Evolutionary conservation across 371 early-diverging fungal genomes (phyloP), one percentile per base, ranked within the genome.

Genomic region (Mucor irregularis): DNA sequence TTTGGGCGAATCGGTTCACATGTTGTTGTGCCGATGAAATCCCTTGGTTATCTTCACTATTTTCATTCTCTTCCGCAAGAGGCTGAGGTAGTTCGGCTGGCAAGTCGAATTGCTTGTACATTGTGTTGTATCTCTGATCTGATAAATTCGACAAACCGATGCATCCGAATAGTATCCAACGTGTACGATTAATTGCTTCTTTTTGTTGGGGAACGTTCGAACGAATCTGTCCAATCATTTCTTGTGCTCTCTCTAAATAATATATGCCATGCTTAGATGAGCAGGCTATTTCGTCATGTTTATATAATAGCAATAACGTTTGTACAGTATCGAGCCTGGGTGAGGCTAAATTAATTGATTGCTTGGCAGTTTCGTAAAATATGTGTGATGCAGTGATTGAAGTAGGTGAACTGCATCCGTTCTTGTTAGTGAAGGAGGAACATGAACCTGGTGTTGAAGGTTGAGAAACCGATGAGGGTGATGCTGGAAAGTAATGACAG

Each of bases 221-320:
- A 6, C 54, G 49, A 1, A 64, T 21, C 16, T 58, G 58, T 10
- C 52, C 40, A n/a, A 61, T 26, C 5, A 61, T 35, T 14, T 42
- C 30, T 25, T 61, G 52, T 11, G 61, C 66, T 16, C 30, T 25
- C 33, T 56, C 46, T 16, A 66, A 17, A 33, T 44, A 57, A 8
- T 42, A 42, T 21, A 54, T 49, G 13, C 43, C 64, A 22, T 33
- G 30, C 21, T 25, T 25, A 34, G 56, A 46, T 21, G 49, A 21
- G 10, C 13, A 39, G 21, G 35, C 30, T 3, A 54, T 57, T 29
- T 65, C 65, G 8, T 50, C 37, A 34, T 68, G 61, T 45, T 69
- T 69, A 52, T 62, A 66, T 11, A 69, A 33, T 24, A 69, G 30
- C 1, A 69, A 39, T 9, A 66, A 38, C 10, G 70, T 55, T 25